phyloP scores from a whole-genome alignment of 2,329 filamentous ascomycete species.

The Neofusicoccum parvum region DNA sequence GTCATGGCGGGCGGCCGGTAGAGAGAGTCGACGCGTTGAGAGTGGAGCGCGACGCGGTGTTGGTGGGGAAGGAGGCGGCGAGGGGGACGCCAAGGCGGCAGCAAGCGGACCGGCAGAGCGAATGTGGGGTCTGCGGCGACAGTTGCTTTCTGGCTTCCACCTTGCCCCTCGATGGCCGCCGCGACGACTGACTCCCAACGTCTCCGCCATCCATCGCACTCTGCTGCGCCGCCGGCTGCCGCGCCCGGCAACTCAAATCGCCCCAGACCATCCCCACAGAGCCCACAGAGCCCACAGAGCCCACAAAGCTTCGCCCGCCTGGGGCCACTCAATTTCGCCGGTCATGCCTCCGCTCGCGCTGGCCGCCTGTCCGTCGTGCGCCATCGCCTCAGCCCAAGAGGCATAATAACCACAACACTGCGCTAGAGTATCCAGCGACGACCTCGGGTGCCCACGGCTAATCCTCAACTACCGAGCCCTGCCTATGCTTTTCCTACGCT shows the following conservation, averaged over 20 bases:
- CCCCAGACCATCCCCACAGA: neutral
- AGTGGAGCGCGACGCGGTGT: no score
- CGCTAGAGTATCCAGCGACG: neutral
- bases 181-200: neutral
- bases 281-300: neutral
- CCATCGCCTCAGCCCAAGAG: neutral
- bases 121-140: neutral
- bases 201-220: neutral
- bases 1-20: no score
- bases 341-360: neutral
- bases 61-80: neutral
- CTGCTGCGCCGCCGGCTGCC: constrained; percentile 4
- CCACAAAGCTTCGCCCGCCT: neutral
- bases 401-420: neutral
- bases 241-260: neutral
- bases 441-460: constrained; percentile 9
- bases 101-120: neutral
- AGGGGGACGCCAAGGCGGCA: neutral
- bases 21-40: no score
- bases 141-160: neutral
- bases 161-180: neutral
- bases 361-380: neutral
- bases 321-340: neutral
- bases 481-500: neutral
- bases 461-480: neutral